A percentile compares a stretch with the other conserved stretches of the same genome.
phyloP scores from a whole-genome alignment of 441 rosid species.

The Kokia cookei region DNA sequence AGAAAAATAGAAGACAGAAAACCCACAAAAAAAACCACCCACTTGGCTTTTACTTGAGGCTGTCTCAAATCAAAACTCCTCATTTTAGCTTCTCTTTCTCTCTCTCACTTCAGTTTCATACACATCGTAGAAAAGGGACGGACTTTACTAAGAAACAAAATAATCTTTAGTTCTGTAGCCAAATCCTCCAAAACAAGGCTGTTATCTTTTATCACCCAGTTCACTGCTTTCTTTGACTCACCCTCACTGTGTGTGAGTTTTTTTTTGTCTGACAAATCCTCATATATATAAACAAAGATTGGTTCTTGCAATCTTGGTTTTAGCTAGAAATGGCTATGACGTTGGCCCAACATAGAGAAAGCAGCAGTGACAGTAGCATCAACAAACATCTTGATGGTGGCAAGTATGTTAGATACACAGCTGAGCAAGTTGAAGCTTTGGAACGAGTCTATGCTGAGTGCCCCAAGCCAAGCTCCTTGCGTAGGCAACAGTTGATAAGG shows the following conservation, averaged over 20 bases:
- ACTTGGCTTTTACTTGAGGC: conserved; percentile 14
- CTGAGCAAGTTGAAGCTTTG: conserved; percentile 98
- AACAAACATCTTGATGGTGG: conserved; percentile 76
- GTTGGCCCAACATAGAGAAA: conserved; percentile 74
- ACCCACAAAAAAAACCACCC: neutral
- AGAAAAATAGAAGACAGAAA: neutral
- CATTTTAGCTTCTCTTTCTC: neutral
- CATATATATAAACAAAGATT: neutral
- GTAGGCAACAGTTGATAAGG: conserved; percentile 89
- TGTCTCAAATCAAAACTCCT: neutral
- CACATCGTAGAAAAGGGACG: conserved; percentile 12
- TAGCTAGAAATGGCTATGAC: conserved; percentile 64
- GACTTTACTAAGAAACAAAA: conserved; percentile 24
- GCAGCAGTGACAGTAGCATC: conserved; percentile 75
- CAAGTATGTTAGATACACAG: conserved; percentile 92
- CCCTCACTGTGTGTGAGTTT: neutral
- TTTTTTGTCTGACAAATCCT: neutral
- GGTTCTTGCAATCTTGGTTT: conserved; percentile 8
- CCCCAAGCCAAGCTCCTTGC: conserved; percentile 92
- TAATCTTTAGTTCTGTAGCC: conserved; percentile 22
- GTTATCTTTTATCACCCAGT: neutral
- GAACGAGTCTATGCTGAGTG: conserved; percentile 96
- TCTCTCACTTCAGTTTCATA: neutral
- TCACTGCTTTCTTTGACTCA: neutral
- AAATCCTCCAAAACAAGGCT: conserved; percentile 9